Evolutionary conservation across 2,329 filamentous ascomycete species (phyloP), one percentile per base, ranked within the genome.

Genomic region (Aspergillus sp.): DNA sequence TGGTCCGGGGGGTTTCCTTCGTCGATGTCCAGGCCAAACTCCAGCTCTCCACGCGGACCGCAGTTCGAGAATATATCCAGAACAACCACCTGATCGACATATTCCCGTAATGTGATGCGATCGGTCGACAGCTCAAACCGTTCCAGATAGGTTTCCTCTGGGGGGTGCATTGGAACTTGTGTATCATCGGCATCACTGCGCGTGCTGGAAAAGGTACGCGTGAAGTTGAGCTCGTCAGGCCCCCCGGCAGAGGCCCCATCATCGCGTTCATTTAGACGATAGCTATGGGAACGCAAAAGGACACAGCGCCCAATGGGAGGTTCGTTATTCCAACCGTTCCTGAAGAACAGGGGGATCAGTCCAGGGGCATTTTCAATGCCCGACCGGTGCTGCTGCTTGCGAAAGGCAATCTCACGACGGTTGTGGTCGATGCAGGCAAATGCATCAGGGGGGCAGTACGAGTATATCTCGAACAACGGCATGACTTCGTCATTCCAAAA

Each of bases 401-500:
- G 61, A 49, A 51, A 46, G 15, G 61, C 63, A 19, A 65, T 59
- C 33, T 64, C 61, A 1, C 50, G 37, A 15, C 60, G 60, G 22
- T 58, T 46, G 49, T 64, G 57, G n/a, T 65, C 58, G 47, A 62
- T 59, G 30, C 56, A 65, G 44, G 54, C 58, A 20, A 62, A 64
- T 40, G 37, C 33, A 39, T 64, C 56, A 4, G 60, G 47, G 20
- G 60, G 63, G 39, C 50, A 47, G 47, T 64, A 65, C 45, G 60
- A 62, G 39, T 64, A 65, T 48, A 64, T 61, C 17, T 64, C 60
- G 46, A 65, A 64, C 17, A 61, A 42, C 12, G 61, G 61, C 46
- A 56, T 50, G 2, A 56, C 27, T 15, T 62, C 61, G 3, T 64
- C 59, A 39, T 51, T n/a, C 12, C 1, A 54, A 13, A 57, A 65